Base-by-base conservation (phyloP, 805 yeast genomes). In the Ogataea chonburiensis region DNA sequence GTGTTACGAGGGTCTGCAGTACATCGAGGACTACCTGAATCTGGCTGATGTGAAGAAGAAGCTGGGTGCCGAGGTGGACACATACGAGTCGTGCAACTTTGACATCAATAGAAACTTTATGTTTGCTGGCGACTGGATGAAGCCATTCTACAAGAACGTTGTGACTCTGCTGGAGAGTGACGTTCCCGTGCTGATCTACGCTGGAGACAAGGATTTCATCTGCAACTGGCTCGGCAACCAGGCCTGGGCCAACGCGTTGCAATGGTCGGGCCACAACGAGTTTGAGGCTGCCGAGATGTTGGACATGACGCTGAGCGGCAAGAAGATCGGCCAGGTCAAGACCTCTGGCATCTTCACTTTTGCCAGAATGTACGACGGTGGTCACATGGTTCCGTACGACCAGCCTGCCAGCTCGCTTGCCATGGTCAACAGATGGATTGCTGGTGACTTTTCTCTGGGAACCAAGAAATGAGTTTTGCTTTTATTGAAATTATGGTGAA, bases 131-230 rank as follows among this genome's bases (percentile, higher is more conserved):
- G 88, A 81, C 61, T 76, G 77, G 70, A 66, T 69, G 71, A 73
- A 68, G 50, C 86, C 86, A n/a, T 77, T 68, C 69, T 75, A 74
- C 55, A 71, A 69, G 46, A 66, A 64, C 31, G 79, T 75, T 24
- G 58, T 77, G 37, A 75, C 75, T 29, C 66, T 80, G 44, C 70
- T 87, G 50, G 81, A 85, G 52, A 61, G 70, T 40, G 81, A 75
- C 17, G 55, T 86, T 30, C 95, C 96, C 13, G 89, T 87, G 4
- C 72, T 88, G 53, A 75, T 86, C 43, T 88, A 87, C 52, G 96
- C 96, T n/a, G 96, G 96, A 55, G 95, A 87, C 60, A 85, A 87
- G 63, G 96, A 87, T 61, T 87, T 74, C 61, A 86, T 87, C 55
- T 87, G 96, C 65, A 87, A 87, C 67, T 87, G 96, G 93, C 70